These are phyloP conservation scores for Trichoderma citrinoviride DNA, from an alignment of 2,329 filamentous ascomycete genomes.

Conservation along the genomic window DNA sequence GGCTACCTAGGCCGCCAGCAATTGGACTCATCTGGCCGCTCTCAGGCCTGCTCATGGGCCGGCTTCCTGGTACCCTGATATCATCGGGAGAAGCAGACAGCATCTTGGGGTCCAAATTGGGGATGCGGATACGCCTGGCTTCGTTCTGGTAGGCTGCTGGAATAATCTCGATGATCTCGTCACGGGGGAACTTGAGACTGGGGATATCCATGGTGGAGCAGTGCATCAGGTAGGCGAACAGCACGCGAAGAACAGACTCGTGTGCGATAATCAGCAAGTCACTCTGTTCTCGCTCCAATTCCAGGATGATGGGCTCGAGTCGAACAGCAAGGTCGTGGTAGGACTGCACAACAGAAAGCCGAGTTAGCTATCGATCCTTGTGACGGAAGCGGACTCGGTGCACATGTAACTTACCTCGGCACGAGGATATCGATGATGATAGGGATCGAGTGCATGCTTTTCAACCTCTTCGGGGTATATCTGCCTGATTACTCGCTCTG, in stretches of 20 bases:
- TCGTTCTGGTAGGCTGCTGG: constrained; percentile 97
- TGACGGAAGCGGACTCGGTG: neutral
- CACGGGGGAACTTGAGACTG: constrained; percentile 84
- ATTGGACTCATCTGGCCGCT: constrained; percentile 47
- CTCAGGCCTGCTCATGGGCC: constrained; percentile 30
- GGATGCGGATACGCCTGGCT: constrained; percentile 85
- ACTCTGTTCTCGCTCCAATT: constrained; percentile 93
- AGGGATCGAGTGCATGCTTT: constrained; percentile 92
- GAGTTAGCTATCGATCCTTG: constrained; percentile 10
- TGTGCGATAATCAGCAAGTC: constrained; percentile 98
- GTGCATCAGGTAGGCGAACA: constrained; percentile 98
- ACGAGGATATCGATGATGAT: constrained; percentile 92
- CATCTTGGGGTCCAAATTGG: constrained; percentile 61
- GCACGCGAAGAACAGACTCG: constrained; percentile 92
- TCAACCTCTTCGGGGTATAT: constrained; percentile 87
- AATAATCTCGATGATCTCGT: constrained; percentile 98
- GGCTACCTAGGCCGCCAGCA: constrained; percentile 46
- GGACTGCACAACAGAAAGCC: constrained; percentile 55
- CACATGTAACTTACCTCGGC: constrained; percentile 65
- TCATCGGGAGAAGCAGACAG: constrained; percentile 78
- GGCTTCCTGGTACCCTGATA: constrained; percentile 62
- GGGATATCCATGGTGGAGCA: constrained; percentile 95
- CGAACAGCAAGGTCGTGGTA: constrained; percentile 98
- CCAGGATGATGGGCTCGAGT: constrained; percentile 94
- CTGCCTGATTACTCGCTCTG: constrained; percentile 74